These are phyloP conservation scores for Rhypophila decipiens DNA, from an alignment of 495 filamentous ascomycete genomes.

Conservation along the genomic window DNA sequence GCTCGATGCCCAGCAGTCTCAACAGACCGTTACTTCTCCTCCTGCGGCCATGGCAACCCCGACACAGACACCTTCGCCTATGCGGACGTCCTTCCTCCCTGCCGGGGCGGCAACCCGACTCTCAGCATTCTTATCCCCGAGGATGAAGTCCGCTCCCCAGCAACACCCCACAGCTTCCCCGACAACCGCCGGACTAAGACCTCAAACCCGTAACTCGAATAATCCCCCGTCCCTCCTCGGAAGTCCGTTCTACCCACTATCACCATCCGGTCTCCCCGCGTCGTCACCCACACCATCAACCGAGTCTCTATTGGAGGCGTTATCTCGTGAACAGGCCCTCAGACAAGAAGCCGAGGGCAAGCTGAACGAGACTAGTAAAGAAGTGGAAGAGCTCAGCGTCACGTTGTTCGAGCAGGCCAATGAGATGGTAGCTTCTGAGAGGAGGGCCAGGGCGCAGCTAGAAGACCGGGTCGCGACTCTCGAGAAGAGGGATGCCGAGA, in stretches of 20 bases:
- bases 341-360: constrained; percentile 70
- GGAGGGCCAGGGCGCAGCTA: constrained; percentile 69
- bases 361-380: constrained; percentile 61
- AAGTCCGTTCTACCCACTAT: not conserved
- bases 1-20: constrained; percentile 6
- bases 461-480: constrained; percentile 68
- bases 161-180: constrained; percentile 4
- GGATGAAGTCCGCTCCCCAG: constrained; percentile 27
- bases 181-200: constrained; percentile 11
- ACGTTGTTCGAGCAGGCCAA: constrained; percentile 90
- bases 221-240: not conserved
- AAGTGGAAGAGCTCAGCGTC: constrained; percentile 85
- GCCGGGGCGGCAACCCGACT: constrained; percentile 46
- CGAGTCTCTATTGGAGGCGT: constrained; percentile 59
- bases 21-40: constrained; percentile 10
- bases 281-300: constrained; percentile 14
- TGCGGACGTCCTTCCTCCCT: constrained; percentile 36
- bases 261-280: not conserved
- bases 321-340: constrained; percentile 63
- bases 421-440: constrained; percentile 91
- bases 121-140: constrained; percentile 59
- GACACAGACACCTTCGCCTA: constrained; percentile 15
- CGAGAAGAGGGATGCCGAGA: constrained; percentile 65
- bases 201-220: constrained; percentile 5
- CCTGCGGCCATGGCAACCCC: not conserved